Conservation (phyloP, 805 yeast species). For the Blastobotrys terrestris region DNA sequence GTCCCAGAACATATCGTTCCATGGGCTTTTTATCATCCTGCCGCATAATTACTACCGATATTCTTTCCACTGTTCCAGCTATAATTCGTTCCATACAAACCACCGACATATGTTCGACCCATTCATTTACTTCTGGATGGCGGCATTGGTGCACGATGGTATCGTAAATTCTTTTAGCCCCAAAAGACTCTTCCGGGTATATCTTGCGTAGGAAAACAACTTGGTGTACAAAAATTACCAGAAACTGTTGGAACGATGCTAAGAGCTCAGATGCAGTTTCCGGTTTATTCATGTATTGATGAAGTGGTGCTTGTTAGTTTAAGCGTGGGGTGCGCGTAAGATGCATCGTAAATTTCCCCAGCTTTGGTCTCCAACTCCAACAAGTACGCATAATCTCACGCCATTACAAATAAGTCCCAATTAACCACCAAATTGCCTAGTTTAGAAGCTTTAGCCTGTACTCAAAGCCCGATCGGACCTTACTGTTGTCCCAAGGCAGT, state of each 20-base stretch:
- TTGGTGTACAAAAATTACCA: slow-evolving; percentile 48
- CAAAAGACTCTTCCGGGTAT: slow-evolving; percentile 49
- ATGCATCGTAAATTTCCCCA: too few relatives aligned
- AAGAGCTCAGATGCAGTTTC: slow-evolving; percentile 17
- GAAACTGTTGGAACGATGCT: slow-evolving; percentile 39
- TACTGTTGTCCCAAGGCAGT: too few relatives aligned
- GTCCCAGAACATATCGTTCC: slow-evolving; percentile 37
- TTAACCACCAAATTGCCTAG: too few relatives aligned
- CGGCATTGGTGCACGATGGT: slow-evolving; percentile 38
- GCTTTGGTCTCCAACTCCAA: too few relatives aligned
- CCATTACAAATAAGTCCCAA: too few relatives aligned
- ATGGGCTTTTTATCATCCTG: slow-evolving; percentile 25
- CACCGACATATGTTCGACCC: slow-evolving; percentile 36
- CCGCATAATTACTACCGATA: slow-evolving; percentile 37
- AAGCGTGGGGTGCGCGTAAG: too few relatives aligned
- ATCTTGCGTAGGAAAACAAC: slow-evolving; percentile 47
- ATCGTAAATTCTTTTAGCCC: slow-evolving; percentile 37
- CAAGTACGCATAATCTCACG: too few relatives aligned
- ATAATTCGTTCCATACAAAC: slow-evolving; percentile 19
- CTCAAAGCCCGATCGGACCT: too few relatives aligned
- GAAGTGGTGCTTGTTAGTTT: not conserved
- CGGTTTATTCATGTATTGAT: not conserved
- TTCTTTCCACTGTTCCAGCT: slow-evolving; percentile 28
- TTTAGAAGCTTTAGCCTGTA: too few relatives aligned
- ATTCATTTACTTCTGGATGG: slow-evolving; percentile 43